Percentiles rank a stretch among this genome's conserved stretches.
Conservation (phyloP, 768 basidiomycete genomes). For the Lentinula raphanica region DNA sequence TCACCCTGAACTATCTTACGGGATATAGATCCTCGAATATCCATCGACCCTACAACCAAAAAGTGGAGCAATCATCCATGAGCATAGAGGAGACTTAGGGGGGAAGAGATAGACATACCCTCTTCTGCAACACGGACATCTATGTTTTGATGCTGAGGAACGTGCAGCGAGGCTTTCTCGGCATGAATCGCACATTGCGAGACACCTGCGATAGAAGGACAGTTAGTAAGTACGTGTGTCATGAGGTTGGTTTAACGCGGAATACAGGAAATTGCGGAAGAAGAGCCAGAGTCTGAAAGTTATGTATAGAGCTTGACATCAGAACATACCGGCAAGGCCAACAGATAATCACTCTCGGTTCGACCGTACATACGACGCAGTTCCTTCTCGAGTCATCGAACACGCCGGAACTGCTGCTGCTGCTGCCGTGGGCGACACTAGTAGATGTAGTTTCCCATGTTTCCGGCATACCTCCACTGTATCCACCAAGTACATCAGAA, state of each 20-base stretch:
- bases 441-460: too few species aligned
- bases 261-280: constrained; percentile 1
- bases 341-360: constrained; percentile 66
- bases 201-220: constrained; percentile 29
- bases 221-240: neutral
- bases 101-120: constrained; percentile 29
- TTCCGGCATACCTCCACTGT: too few species aligned
- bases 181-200: constrained; percentile 64
- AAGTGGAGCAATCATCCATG: neutral
- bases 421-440: neutral
- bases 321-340: constrained; percentile 73
- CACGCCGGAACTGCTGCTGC: too few species aligned
- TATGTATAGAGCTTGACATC: too few species aligned
- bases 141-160: constrained; percentile 50
- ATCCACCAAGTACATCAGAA: neutral
- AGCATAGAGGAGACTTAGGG: neutral
- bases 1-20: constrained; percentile 18
- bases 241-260: too few species aligned
- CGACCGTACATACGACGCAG: constrained; percentile 73
- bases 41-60: constrained; percentile 37
- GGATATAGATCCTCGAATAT: constrained; percentile 44
- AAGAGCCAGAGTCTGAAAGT: neutral
- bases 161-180: constrained; percentile 55
- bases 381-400: constrained; percentile 20
- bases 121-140: constrained; percentile 65